Percentiles rank a stretch among this genome's conserved stretches.
Evolutionary conservation across 116 monocot genomes (phyloP).

Genomic region (Trichopus zeylanicus): DNA sequence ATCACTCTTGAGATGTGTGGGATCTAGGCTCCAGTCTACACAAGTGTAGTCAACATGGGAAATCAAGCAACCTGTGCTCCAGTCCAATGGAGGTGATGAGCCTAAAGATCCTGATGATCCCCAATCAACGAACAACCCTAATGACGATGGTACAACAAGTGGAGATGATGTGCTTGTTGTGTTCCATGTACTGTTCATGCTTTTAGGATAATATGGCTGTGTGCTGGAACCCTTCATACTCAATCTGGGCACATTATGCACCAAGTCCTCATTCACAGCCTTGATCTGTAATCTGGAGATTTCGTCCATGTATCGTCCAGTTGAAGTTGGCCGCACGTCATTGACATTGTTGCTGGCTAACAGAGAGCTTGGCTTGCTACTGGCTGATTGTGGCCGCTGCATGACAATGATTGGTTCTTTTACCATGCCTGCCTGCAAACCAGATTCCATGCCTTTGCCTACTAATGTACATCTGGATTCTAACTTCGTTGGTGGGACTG

Average conservation of each 20-base stretch:
- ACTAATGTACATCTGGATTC: slow-evolving; percentile 11
- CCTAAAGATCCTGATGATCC: slow-evolving; percentile 24
- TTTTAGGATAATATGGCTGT: slow-evolving; percentile 10
- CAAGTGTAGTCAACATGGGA: slow-evolving; percentile 51
- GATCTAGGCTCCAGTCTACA: slow-evolving; percentile 86
- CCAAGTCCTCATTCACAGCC: slow-evolving; percentile 11
- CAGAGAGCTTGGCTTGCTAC: slow-evolving; percentile 12
- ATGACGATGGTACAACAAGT: slow-evolving; percentile 32
- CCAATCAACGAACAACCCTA: slow-evolving; percentile 54
- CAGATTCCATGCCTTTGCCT: slow-evolving; percentile 21
- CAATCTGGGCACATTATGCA: slow-evolving; percentile 11
- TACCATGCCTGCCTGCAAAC: slow-evolving; percentile 15
- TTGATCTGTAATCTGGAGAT: slow-evolving; percentile 19
- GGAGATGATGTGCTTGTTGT: slow-evolving; percentile 21
- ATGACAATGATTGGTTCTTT: too few species aligned
- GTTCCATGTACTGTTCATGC: slow-evolving; percentile 12
- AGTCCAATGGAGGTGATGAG: slow-evolving; percentile 30
- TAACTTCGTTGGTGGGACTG: slow-evolving; percentile 15
- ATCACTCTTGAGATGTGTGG: slow-evolving; percentile 15
- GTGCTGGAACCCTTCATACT: not conserved
- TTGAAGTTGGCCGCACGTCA: slow-evolving; percentile 19
- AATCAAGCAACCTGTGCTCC: slow-evolving; percentile 36
- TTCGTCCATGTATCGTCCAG: slow-evolving; percentile 30
- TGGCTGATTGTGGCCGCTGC: slow-evolving; percentile 51
- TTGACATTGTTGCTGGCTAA: too few species aligned